phyloP scores from a whole-genome alignment of 179 eudicot species.

The Sideroxylon spinosum region DNA sequence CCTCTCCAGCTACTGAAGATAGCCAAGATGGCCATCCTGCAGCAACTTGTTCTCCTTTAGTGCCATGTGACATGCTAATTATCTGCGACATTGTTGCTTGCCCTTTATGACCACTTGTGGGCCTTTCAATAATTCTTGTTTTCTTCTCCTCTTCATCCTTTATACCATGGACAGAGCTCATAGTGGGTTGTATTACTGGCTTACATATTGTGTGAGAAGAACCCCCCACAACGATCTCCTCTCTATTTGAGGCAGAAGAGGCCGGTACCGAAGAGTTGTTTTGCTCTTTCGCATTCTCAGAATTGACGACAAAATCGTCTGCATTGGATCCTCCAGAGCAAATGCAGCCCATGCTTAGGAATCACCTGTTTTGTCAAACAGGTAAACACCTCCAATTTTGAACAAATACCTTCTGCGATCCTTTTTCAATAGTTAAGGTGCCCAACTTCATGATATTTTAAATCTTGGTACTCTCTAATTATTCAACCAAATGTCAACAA shows the following conservation, averaged over 20 bases:
- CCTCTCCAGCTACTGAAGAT: constrained; percentile 60
- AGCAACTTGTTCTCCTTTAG: constrained; percentile 33
- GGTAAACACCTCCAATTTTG: constrained; percentile 8
- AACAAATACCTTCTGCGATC: background rate
- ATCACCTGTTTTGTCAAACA: constrained; percentile 10
- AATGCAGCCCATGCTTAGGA: constrained; percentile 35
- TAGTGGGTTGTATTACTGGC: constrained; percentile 21
- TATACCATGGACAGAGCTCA: constrained; percentile 16
- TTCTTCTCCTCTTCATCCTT: constrained; percentile 28
- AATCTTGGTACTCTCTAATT: too few relatives aligned
- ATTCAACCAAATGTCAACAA: constrained; percentile 13
- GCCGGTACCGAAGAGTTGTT: constrained; percentile 18
- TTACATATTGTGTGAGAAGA: constrained; percentile 32
- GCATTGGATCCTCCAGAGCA: constrained; percentile 29
- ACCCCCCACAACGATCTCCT: constrained; percentile 27
- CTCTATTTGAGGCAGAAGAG: constrained; percentile 25
- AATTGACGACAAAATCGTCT: constrained; percentile 20
- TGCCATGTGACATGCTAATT: constrained; percentile 30
- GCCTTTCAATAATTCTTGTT: constrained; percentile 29
- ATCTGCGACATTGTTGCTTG: constrained; percentile 17
- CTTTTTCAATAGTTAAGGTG: too few relatives aligned
- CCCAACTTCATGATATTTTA: too few relatives aligned
- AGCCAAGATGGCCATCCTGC: constrained; percentile 67
- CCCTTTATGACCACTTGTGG: constrained; percentile 24
- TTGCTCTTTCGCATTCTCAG: constrained; percentile 20